Base-by-base conservation (phyloP, 2,329 filamentous ascomycete genomes). In the Cladosporium cucumerinum region DNA sequence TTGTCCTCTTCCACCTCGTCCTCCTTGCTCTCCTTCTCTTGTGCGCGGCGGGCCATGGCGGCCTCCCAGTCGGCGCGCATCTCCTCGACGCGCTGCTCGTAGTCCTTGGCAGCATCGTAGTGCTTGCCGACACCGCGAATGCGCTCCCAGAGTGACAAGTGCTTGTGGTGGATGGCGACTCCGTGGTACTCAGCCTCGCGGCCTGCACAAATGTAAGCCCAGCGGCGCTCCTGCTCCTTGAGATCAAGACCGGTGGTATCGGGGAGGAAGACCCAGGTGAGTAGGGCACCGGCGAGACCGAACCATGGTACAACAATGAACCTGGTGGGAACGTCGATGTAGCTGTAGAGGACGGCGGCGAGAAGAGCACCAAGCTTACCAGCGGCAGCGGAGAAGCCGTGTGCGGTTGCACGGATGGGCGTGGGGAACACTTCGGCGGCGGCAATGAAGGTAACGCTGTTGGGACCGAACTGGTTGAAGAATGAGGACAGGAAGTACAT, bases 401-500 rank as follows among this genome's bases (percentile, higher is more conserved):
- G 94, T 60, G 94, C 94, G 21, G 92, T 93, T 70, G 94, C 94
- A 73, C 94, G 93, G 71, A 98, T 88, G 11, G 93, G 91, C 0
- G 93, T 97, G 11, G 94, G 94, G 84, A 92, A 98, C n/a, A 97
- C 92, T 78, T 98, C 94, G 51, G 92, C 94, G 51, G 94, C 94
- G 39, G 96, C 91, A 70, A 98, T 86, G 90, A 98, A 98, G 68
- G 93, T 97, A 73, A 97, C 93, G 55, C 88, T 89, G 85, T 98
- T 98, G 79, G 94, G 94, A 14, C 94, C 94, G 74, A 98, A 98
- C 78, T 98, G 94, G 85, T 97, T 97, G 88, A 98, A 98, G 84
- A 98, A 98, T 26, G 92, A 96, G 8, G 92, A 96, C 71, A 98
- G 78, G 82, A 97, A 97, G 85, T 97, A 97, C 92, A 98, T 97